Evolutionary conservation across 208 protist genomes (phyloP), one percentile per base, ranked within the genome.

Genomic region (Leishmania mexicana): DNA sequence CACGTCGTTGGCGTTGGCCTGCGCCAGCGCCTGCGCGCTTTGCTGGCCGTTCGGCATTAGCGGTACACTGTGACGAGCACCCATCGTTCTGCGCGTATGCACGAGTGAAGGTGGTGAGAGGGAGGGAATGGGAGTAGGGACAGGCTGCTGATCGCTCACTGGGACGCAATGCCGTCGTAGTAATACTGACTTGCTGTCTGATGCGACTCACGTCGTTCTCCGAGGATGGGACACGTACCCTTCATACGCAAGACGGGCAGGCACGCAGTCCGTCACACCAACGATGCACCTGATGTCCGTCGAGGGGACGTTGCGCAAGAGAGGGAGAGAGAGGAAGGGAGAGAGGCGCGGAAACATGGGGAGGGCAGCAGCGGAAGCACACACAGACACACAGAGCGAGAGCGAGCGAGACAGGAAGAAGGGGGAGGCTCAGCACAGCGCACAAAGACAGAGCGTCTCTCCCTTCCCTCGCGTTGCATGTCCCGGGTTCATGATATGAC

Each of bases 11-110:
- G 88, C 65, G 28, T 75, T 81, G 35, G 78, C 65, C 54, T 82
- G 45, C 31, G 86, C 83, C 40, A 80, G 47, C 40, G 75, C 79
- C 75, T 76, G 75, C 42, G 86, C 86, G 78, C 88, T 93, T 42
- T 68, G 81, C 60, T 86, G 78, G 17, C 75, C 83, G 75, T 80
- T 71, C 24, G 83, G 74, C 40, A 76, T 75, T 5, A 80, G 47
- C 17, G 79, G 83, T 42, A 83, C 73, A 51, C 83, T 86, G 38
- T 86, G 78, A 58, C 75, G 80, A 64, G 73, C 67, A 49, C 83
- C 83, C 83, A 86, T 86, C 35, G 28, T 15, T 51, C n/a, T 58
- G 51, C 19, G 65, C 31, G 68, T 45, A 64, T 38, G 76, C 38
- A 24, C n/a, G 62, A 24, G 45, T 58, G 21, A 31, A 77, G 45